Percentiles rank a stretch among this genome's conserved stretches.
Evolutionary conservation across 2,329 filamentous ascomycete genomes (phyloP).

Genomic region (Exutisphaerella laricina): DNA sequence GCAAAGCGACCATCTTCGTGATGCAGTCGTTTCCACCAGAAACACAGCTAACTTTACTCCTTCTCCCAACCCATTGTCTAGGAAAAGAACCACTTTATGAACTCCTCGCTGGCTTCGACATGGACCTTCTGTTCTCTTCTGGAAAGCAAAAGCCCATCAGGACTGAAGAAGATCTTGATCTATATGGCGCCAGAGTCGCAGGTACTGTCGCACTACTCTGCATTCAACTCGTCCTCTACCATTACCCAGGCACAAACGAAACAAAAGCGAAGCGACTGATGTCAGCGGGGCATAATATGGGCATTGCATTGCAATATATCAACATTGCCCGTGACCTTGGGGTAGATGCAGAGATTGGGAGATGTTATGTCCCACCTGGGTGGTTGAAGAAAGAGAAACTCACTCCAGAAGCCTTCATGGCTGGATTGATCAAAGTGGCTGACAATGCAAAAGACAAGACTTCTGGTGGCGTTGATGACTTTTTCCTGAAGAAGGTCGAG

Average conservation of each 20-base stretch:
- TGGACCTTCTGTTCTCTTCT: slow-evolving; percentile 55
- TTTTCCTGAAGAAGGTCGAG: slow-evolving; percentile 45
- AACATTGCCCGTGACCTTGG: slow-evolving; percentile 71
- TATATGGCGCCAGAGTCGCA: slow-evolving; percentile 63
- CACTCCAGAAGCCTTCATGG: slow-evolving; percentile 50
- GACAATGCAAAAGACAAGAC: not conserved
- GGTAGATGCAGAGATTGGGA: slow-evolving; percentile 58
- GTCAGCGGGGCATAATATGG: slow-evolving; percentile 59
- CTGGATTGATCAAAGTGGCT: slow-evolving; percentile 25
- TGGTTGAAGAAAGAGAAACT: slow-evolving; percentile 59
- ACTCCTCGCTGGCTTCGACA: slow-evolving; percentile 63
- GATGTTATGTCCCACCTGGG: slow-evolving; percentile 61
- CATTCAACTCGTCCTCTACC: slow-evolving; percentile 60
- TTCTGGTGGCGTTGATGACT: slow-evolving; percentile 31
- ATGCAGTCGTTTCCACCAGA: slow-evolving; percentile 48
- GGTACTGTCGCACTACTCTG: slow-evolving; percentile 67
- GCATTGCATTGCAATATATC: slow-evolving; percentile 68
- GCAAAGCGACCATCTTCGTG: slow-evolving; percentile 37
- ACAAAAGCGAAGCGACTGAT: slow-evolving; percentile 43
- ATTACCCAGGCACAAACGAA: slow-evolving; percentile 39
- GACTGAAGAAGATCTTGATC: slow-evolving; percentile 53
- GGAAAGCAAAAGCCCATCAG: slow-evolving; percentile 49
- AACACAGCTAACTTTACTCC: slow-evolving; percentile 51
- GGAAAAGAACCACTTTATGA: slow-evolving; percentile 56
- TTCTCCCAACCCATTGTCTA: slow-evolving; percentile 55